These are phyloP conservation scores for Neostapfia colusana DNA, from an alignment of 176 grass and related monocot species.

Conservation along the genomic window DNA sequence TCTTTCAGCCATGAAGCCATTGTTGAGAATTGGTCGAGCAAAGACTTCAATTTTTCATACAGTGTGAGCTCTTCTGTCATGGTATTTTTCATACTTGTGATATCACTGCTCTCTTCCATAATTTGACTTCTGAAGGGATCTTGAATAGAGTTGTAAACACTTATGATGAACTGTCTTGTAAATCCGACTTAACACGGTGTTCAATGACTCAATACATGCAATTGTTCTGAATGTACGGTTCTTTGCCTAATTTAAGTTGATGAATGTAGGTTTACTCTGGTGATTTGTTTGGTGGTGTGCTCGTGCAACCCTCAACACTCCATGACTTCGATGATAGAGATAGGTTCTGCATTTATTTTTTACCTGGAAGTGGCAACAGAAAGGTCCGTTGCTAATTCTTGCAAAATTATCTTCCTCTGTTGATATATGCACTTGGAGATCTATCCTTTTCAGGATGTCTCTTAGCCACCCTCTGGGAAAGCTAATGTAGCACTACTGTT, in stretches of 20 bases:
- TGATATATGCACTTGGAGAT: conserved; percentile 9
- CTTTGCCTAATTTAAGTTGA: conserved; percentile 32
- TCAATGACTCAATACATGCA: conserved; percentile 6
- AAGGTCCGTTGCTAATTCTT: conserved; percentile 56
- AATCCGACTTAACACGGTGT: conserved; percentile 4
- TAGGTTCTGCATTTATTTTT: conserved; percentile 84
- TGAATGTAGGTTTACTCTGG: conserved; percentile 64
- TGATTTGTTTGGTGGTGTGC: conserved; percentile 70
- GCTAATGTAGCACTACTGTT: conserved; percentile 8
- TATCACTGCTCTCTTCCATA: conserved; percentile 2
- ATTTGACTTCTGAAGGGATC: neutral
- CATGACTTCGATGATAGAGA: conserved; percentile 78
- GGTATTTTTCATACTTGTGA: conserved; percentile 17
- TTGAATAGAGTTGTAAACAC: conserved; percentile 6
- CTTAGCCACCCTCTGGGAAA: neutral
- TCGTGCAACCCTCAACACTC: conserved; percentile 69
- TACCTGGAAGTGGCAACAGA: conserved; percentile 78
- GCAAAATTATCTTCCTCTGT: conserved; percentile 17
- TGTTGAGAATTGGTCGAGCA: conserved; percentile 86
- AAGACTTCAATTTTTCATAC: conserved; percentile 85
- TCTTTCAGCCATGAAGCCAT: conserved; percentile 73
- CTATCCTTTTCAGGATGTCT: neutral
- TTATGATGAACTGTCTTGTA: neutral
- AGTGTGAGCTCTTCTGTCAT: conserved; percentile 59
- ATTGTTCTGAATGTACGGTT: conserved; percentile 9